Evolutionary conservation across 306 rosid genomes (phyloP).

Genomic region (Coriaria nepalensis): DNA sequence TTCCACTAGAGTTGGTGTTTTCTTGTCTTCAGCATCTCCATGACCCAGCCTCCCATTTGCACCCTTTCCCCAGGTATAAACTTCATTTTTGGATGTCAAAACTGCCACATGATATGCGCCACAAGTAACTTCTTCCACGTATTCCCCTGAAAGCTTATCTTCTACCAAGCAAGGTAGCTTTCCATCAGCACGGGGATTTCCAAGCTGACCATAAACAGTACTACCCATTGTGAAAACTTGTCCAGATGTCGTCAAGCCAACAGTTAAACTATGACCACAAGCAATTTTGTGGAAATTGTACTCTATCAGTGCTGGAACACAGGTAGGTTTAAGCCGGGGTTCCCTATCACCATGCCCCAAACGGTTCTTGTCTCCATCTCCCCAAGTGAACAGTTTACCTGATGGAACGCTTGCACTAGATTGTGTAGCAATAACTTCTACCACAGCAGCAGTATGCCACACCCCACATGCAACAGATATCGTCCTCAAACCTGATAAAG

Average conservation of each 20-base stretch:
- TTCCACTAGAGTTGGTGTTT: slow-evolving; percentile 70
- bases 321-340: slow-evolving; percentile 82
- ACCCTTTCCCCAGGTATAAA: slow-evolving; percentile 98
- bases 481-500: slow-evolving; percentile 92
- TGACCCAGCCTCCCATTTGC: slow-evolving; percentile 95
- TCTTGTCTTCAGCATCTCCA: slow-evolving; percentile 72
- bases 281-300: slow-evolving; percentile 82
- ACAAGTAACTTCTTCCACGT: slow-evolving; percentile 92
- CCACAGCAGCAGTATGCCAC: slow-evolving; percentile 99
- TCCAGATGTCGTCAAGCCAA: slow-evolving; percentile 76
- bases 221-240: slow-evolving; percentile 91
- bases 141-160: slow-evolving; percentile 61
- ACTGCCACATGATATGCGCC: slow-evolving; percentile 93
- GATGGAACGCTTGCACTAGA: slow-evolving; percentile 81
- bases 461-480: slow-evolving; percentile 93
- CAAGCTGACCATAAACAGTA: slow-evolving; percentile 88
- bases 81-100: slow-evolving; percentile 84
- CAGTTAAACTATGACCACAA: slow-evolving; percentile 87
- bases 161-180: slow-evolving; percentile 65
- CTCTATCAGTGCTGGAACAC: slow-evolving; percentile 74
- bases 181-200: slow-evolving; percentile 72
- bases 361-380: slow-evolving; percentile 98
- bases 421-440: slow-evolving; percentile 82
- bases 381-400: slow-evolving; percentile 98
- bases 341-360: slow-evolving; percentile 95